Evolutionary conservation across 352 stramenopile species (phyloP), one percentile per base, ranked within the genome.

Genomic region (Bremia lactucae): DNA sequence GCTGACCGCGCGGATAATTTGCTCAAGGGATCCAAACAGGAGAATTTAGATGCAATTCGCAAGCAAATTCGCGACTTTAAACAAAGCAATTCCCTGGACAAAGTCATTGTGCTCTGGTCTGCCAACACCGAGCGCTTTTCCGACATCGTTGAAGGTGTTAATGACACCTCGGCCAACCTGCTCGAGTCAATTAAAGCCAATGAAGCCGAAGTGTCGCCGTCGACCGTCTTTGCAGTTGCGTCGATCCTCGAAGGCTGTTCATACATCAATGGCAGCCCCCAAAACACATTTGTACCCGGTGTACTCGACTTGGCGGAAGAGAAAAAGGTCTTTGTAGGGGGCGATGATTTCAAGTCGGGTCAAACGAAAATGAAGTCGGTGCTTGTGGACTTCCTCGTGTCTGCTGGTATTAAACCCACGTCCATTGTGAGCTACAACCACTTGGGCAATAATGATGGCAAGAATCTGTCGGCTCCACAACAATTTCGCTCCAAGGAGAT

Each of bases 401-500:
- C 83, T 28, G 96, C 96, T 19, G 96, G 96, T 47, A 98, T 99
- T 68, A 99, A 99, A 72, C 96, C 96, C 14, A 91, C 96, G 14
- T 97, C 88, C 43, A 99, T 99, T 68, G 96, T 98, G 29, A 97
- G 84, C 50, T 99, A 99, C 89, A 99, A 99, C 70, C 96, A 99
- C 76, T 65, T 99, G 41, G 96, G 96, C 25, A 99, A 99, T 77
- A 99, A 99, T 69, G 96, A 99, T 64, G 96, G 96, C 50, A 98
- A 98, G 72, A 99, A 99, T 73, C 64, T 99, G 46, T 97, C 83
- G 46, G 95, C 96, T 3, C 96, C 96, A 10, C 92, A 97, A 71
- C 94, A 98, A 71, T 99, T 99, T 75, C 93, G 96, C 45, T 98
- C 87, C 42, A 99, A 99, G 78, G 96, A 99, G 68, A 99, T 99